These are phyloP conservation scores for Talaromyces adpressus DNA, from an alignment of 495 filamentous ascomycete genomes.

Conservation along the genomic window DNA sequence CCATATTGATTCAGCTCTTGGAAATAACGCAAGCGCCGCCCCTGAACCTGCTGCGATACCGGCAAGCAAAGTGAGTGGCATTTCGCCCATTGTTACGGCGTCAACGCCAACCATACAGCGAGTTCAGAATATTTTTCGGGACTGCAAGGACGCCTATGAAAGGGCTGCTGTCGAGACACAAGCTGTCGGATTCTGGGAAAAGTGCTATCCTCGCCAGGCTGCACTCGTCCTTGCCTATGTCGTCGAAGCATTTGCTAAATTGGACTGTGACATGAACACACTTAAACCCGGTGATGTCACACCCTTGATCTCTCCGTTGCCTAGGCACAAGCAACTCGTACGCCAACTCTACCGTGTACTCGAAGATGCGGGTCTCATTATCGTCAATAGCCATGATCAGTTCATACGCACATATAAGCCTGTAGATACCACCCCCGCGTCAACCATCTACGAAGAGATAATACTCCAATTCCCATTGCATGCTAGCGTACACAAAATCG, in stretches of 20 bases:
- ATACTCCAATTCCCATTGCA: conserved; percentile 29
- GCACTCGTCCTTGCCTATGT: conserved; percentile 18
- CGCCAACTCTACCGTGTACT: conserved; percentile 25
- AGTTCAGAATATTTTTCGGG: conserved; percentile 10
- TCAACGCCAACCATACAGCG: conserved; percentile 1
- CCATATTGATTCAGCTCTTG: conserved; percentile 3
- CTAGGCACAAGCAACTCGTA: conserved; percentile 23
- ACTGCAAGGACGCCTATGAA: conserved; percentile 8
- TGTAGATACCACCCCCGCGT: conserved; percentile 23
- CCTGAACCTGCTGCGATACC: neutral
- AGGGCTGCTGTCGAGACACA: neutral
- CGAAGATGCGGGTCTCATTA: conserved; percentile 27
- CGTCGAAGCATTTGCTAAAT: conserved; percentile 14
- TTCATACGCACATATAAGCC: conserved; percentile 31
- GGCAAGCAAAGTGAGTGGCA: conserved; percentile 4
- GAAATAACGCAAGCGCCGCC: neutral
- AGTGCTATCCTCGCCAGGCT: conserved; percentile 11
- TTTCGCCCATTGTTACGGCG: conserved; percentile 11
- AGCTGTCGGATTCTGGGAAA: conserved; percentile 12
- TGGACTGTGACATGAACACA: conserved; percentile 10
- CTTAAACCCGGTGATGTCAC: neutral
- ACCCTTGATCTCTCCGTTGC: conserved; percentile 11
- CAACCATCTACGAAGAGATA: conserved; percentile 28
- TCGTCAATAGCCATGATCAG: conserved; percentile 22
- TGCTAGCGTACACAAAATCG: conserved; percentile 29